Evolutionary conservation across 2,329 filamentous ascomycete species (phyloP).

Genomic region (Exophiala sp.): DNA sequence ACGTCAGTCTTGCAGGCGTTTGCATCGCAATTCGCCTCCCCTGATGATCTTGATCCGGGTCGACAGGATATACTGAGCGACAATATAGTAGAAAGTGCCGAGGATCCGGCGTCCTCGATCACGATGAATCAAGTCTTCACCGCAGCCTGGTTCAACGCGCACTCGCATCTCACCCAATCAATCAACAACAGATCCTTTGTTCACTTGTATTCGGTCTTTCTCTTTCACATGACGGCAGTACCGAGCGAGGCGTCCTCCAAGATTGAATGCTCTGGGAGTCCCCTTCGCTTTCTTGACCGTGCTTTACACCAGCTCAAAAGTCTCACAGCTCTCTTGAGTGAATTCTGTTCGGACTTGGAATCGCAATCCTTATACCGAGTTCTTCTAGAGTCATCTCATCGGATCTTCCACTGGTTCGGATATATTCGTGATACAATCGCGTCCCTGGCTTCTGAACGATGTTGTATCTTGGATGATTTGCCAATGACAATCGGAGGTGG

Average conservation of each 20-base stretch:
- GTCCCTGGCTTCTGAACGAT: neutral
- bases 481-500: neutral
- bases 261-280: neutral
- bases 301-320: neutral
- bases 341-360: neutral
- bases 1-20: slow-evolving; percentile 3
- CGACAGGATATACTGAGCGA: neutral
- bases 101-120: neutral
- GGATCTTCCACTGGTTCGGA: neutral
- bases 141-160: slow-evolving; percentile 4
- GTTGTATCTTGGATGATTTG: neutral
- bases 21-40: slow-evolving; percentile 1
- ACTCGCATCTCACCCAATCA: neutral
- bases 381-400: neutral
- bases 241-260: slow-evolving; percentile 1
- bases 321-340: neutral
- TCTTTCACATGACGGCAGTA: slow-evolving; percentile 3
- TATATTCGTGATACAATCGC: slow-evolving; percentile 6
- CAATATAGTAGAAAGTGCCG: neutral
- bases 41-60: neutral
- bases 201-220: slow-evolving; percentile 1
- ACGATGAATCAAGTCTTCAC: neutral
- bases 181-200: slow-evolving; percentile 1
- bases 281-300: slow-evolving; percentile 1
- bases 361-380: neutral